These are phyloP conservation scores for Colletotrichum sp. DNA, from an alignment of 2,329 filamentous ascomycete species.

Conservation along the genomic window DNA sequence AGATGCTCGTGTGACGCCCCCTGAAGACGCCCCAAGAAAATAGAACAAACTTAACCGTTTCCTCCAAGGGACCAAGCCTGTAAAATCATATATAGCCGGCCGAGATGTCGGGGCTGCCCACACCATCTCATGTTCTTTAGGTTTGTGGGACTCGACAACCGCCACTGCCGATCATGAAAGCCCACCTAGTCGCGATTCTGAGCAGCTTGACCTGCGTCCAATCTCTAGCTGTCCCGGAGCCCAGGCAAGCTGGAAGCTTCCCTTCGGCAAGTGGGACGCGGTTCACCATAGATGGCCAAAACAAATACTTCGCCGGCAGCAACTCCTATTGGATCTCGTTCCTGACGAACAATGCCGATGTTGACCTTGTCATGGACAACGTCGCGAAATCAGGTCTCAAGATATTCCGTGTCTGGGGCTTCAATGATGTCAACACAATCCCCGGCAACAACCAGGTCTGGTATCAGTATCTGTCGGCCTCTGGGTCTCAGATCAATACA, in stretches of 20 bases:
- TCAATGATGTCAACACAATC: slow-evolving; percentile 58
- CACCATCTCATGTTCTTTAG: background rate
- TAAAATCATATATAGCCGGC: background rate
- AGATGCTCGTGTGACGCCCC: background rate
- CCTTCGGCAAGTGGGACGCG: slow-evolving; percentile 24
- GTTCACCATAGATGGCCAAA: slow-evolving; percentile 47
- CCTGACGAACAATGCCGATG: slow-evolving; percentile 55
- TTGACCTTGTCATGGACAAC: slow-evolving; percentile 54
- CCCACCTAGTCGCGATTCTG: background rate
- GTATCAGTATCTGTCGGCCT: slow-evolving; percentile 56
- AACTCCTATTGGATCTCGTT: slow-evolving; percentile 63
- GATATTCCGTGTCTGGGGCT: slow-evolving; percentile 66
- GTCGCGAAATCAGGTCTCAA: slow-evolving; percentile 55
- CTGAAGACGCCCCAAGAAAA: background rate
- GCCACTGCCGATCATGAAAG: background rate
- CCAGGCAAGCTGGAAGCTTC: background rate
- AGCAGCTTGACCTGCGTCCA: background rate
- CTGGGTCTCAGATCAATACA: slow-evolving; percentile 63
- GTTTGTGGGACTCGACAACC: background rate
- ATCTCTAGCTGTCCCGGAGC: background rate
- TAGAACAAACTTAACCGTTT: background rate
- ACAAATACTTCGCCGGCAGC: slow-evolving; percentile 56
- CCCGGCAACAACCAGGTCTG: slow-evolving; percentile 31
- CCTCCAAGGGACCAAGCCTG: background rate
- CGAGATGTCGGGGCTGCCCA: background rate